phyloP scores from a whole-genome alignment of 2,329 filamentous ascomycete species.

The Xylariales sp. region DNA sequence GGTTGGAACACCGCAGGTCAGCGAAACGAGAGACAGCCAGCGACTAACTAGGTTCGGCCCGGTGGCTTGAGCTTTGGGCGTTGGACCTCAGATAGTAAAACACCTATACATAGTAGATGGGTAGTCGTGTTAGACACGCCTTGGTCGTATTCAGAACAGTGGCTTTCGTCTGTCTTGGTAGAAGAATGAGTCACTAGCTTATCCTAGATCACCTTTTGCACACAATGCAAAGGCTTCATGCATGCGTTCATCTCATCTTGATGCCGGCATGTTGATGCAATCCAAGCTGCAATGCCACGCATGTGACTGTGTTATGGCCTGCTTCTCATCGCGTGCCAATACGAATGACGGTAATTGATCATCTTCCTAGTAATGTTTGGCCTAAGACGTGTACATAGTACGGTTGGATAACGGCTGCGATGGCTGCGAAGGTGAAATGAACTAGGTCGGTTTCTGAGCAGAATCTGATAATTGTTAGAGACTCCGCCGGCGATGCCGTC shows the following conservation, averaged over 20 bases:
- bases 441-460: not conserved
- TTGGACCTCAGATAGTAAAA: slow-evolving; percentile 3
- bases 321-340: not conserved
- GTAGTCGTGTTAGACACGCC: not conserved
- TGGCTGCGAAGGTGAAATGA: not conserved
- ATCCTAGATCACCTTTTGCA: not conserved
- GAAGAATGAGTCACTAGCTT: slow-evolving; percentile 14
- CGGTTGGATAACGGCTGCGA: not conserved
- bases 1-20: not conserved
- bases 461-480: slow-evolving; percentile 43
- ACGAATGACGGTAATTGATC: not conserved
- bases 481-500: slow-evolving; percentile 49
- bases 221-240: not conserved
- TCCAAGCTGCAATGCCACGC: slow-evolving; percentile 10
- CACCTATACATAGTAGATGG: too few relatives aligned
- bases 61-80: slow-evolving; percentile 16
- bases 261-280: slow-evolving; percentile 1
- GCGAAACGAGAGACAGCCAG: not conserved
- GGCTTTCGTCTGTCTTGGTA: slow-evolving; percentile 2
- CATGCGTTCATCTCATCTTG: not conserved
- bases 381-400: not conserved
- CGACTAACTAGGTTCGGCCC: slow-evolving; percentile 14
- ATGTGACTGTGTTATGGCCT: slow-evolving; percentile 17
- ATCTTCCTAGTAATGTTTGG: not conserved
- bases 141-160: not conserved